A percentile compares a stretch with the other conserved stretches of the same genome.
Evolutionary conservation across 2,329 filamentous ascomycete genomes (phyloP).

Genomic region (Nemania sp.): DNA sequence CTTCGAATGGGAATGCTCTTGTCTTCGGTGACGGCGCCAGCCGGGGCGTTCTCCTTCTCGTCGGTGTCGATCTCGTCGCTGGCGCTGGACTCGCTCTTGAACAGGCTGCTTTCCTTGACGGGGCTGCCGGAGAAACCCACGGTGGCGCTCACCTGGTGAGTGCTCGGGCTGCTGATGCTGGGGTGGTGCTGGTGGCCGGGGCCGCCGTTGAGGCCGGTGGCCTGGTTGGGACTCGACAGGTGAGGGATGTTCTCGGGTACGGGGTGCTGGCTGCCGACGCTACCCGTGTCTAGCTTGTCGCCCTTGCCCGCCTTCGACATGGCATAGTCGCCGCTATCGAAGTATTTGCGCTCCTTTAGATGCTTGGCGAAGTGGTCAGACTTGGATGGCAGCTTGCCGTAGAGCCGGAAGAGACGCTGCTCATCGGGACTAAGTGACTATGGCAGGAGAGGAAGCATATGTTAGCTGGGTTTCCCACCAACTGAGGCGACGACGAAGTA

Average conservation of each 20-base stretch:
- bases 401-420: slow-evolving; percentile 93
- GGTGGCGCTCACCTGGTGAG: slow-evolving; percentile 45
- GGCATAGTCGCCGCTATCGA: slow-evolving; percentile 94
- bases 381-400: slow-evolving; percentile 96
- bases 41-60: slow-evolving; percentile 45
- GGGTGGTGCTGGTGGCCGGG: slow-evolving; percentile 41
- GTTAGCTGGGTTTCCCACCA: slow-evolving; percentile 3
- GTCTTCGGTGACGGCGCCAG: slow-evolving; percentile 54
- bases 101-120: slow-evolving; percentile 86
- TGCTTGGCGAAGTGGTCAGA: slow-evolving; percentile 98
- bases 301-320: slow-evolving; percentile 97
- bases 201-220: slow-evolving; percentile 47
- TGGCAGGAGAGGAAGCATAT: too few relatives aligned
- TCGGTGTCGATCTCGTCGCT: slow-evolving; percentile 52
- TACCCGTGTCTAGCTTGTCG: slow-evolving; percentile 89
- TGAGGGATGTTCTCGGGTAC: slow-evolving; percentile 95
- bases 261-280: slow-evolving; percentile 92
- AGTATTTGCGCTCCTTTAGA: slow-evolving; percentile 98
- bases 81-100: slow-evolving; percentile 79
- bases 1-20: slow-evolving; percentile 68
- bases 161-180: slow-evolving; percentile 46
- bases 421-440: slow-evolving; percentile 93
- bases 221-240: slow-evolving; percentile 68
- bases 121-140: slow-evolving; percentile 68
- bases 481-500: background rate